phyloP scores from a whole-genome alignment of 441 rosid genomes.

The Eutrema salsugineum region DNA sequence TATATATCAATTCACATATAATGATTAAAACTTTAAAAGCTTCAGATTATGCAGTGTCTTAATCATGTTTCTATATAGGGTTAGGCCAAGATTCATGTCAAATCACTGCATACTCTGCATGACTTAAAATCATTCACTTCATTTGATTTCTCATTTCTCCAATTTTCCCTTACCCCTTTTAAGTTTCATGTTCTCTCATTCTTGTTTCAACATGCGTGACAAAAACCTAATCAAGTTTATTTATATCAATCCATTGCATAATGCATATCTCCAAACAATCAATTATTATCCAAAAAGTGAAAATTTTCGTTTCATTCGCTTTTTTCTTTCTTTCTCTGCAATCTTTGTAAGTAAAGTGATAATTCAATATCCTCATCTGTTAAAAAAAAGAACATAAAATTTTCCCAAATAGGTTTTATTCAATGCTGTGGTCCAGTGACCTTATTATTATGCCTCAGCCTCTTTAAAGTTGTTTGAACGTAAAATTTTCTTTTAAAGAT shows the following conservation, averaged over 20 bases:
- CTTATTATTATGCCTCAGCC: not conserved
- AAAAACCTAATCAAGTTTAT: not conserved
- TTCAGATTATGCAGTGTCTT: not conserved
- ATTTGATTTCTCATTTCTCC: not conserved
- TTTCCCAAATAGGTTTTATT: not conserved
- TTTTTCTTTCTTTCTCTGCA: not conserved
- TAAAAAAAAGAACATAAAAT: not conserved
- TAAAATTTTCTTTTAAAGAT: not conserved
- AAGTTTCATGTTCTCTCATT: not conserved
- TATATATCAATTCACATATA: not conserved
- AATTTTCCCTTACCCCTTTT: not conserved
- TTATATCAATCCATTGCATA: not conserved
- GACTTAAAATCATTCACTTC: not conserved
- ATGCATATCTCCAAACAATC: not conserved
- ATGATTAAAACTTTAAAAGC: not conserved
- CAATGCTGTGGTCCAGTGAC: not conserved
- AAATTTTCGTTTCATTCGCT: not conserved
- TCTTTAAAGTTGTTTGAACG: not conserved
- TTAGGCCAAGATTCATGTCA: not conserved
- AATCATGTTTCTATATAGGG: slow-evolving; percentile 5
- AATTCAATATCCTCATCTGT: not conserved
- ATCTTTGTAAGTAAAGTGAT: not conserved
- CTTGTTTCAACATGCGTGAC: not conserved
- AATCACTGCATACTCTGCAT: not conserved
- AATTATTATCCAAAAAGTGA: not conserved